phyloP scores from a whole-genome alignment of 495 filamentous ascomycete genomes.

The Xeromyces bisporus region DNA sequence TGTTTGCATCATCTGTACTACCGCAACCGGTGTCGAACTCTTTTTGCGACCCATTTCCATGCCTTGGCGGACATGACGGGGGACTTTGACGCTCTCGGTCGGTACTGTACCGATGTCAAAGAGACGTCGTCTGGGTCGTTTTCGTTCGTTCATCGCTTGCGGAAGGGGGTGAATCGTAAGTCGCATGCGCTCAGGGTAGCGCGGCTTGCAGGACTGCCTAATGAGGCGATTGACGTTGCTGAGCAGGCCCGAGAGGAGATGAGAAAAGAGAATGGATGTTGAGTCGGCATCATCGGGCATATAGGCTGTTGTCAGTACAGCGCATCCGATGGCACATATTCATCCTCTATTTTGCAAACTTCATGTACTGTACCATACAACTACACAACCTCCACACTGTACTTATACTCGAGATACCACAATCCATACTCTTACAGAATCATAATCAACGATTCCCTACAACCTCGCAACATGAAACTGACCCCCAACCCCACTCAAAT shows the following conservation, averaged over 20 bases:
- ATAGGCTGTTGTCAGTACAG: not conserved
- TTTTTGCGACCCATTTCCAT: slow-evolving; percentile 97
- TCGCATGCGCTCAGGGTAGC: slow-evolving; percentile 92
- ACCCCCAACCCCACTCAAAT: slow-evolving; percentile 19
- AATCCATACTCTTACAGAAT: too few relatives aligned
- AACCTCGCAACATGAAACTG: slow-evolving; percentile 10
- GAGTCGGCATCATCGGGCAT: too few relatives aligned
- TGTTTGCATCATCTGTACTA: slow-evolving; percentile 65
- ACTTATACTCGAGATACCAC: too few relatives aligned
- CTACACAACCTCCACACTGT: not conserved
- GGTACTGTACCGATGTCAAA: slow-evolving; percentile 80
- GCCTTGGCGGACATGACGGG: slow-evolving; percentile 58
- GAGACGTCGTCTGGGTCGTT: slow-evolving; percentile 50
- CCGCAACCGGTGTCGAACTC: slow-evolving; percentile 55
- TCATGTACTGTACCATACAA: too few relatives aligned
- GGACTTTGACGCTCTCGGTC: slow-evolving; percentile 45
- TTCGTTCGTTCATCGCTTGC: slow-evolving; percentile 69
- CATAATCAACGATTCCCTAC: too few relatives aligned
- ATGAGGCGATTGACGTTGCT: slow-evolving; percentile 40
- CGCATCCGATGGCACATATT: too few relatives aligned
- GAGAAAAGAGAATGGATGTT: too few relatives aligned
- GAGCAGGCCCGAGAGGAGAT: slow-evolving; percentile 13
- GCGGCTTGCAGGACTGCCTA: slow-evolving; percentile 59
- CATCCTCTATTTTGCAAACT: too few relatives aligned
- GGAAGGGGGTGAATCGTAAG: slow-evolving; percentile 65